Base-by-base conservation (phyloP, 1,139 yeast species). In the Debaryomycetaceae sp. region DNA sequence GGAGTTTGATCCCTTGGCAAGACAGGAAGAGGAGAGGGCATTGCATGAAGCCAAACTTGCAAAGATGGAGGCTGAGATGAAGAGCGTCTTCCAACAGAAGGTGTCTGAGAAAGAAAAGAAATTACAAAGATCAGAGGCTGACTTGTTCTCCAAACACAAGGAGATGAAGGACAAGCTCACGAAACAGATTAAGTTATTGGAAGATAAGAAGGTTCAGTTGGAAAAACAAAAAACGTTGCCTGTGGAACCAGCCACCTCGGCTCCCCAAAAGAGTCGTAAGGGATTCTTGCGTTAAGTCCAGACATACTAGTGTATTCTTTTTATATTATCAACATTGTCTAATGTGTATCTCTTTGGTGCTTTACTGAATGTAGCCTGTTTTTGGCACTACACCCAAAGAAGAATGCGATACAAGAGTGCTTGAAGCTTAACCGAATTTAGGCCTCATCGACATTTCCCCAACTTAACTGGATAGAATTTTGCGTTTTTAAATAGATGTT, bases 91-190 rank as follows among this genome's bases (percentile, higher is more conserved):
- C 82, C 97, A 91, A 70, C 95, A 88, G 63, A 95, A 93, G 74
- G 99, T 95, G 36, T 76, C 87, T 47, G 98, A 91, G 69, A 95
- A 95, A 83, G 99, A 95, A 69, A 88, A 90, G 78, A 91, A 91
- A 73, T 81, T 95, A 65, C 96, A 91, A 74, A 88, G 91, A 71
- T 89, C 97, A 41, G 99, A 95, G 71, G 96, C 96, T 46, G 99
- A 95, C 68, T 80, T 95, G 61, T 93, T 93, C 66, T 82, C 95
- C 36, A 84, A 96, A 66, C 99, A 95, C 69, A 88, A 89, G 67
- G 98, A 93, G 66, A 90, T 93, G 95, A 91, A 93, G 73, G 98
- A 91, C 61, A 89, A 88, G 68, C 78, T 93, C 62, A 78, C 87
- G 55, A 87, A 87, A 65, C 97, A 91, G 69, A 83, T 93, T 53